Percentiles rank a stretch among this genome's conserved stretches.
Evolutionary conservation across 805 yeast genomes (phyloP).

Genomic region (Priceomyces castillae): DNA sequence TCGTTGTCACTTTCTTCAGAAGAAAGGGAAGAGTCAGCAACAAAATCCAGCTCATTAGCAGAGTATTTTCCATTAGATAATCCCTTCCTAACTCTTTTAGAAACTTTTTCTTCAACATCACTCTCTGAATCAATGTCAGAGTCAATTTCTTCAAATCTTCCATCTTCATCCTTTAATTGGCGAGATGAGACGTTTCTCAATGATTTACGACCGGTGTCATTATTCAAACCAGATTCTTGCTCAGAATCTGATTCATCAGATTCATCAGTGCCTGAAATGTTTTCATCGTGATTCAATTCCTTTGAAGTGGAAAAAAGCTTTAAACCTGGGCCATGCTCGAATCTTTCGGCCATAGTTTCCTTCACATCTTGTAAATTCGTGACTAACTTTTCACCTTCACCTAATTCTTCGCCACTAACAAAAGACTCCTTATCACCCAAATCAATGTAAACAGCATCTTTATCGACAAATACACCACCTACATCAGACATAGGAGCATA

Average conservation of each 20-base stretch:
- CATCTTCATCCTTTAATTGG: slow-evolving; percentile 49
- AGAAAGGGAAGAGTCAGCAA: slow-evolving; percentile 47
- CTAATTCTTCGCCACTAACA: slow-evolving; percentile 63
- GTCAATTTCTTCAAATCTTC: slow-evolving; percentile 39
- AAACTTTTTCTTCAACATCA: slow-evolving; percentile 36
- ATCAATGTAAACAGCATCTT: slow-evolving; percentile 95
- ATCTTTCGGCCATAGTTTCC: slow-evolving; percentile 55
- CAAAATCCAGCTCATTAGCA: slow-evolving; percentile 40
- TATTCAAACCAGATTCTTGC: slow-evolving; percentile 25
- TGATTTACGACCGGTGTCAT: slow-evolving; percentile 59
- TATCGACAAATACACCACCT: slow-evolving; percentile 97
- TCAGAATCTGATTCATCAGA: slow-evolving; percentile 34
- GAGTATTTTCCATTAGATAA: slow-evolving; percentile 33
- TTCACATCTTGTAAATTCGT: slow-evolving; percentile 74
- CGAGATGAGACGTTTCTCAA: slow-evolving; percentile 52
- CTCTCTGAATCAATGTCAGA: slow-evolving; percentile 42
- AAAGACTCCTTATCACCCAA: slow-evolving; percentile 59
- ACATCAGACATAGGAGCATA: slow-evolving; percentile 99
- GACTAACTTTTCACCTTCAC: slow-evolving; percentile 84
- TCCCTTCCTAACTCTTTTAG: slow-evolving; percentile 48
- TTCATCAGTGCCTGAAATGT: slow-evolving; percentile 34
- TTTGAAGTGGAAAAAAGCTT: slow-evolving; percentile 68
- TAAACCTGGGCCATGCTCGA: slow-evolving; percentile 64
- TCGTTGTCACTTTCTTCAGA: slow-evolving; percentile 36
- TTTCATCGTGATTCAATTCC: slow-evolving; percentile 43